phyloP scores from a whole-genome alignment of 495 filamentous ascomycete species.

The Talaromyces liani region DNA sequence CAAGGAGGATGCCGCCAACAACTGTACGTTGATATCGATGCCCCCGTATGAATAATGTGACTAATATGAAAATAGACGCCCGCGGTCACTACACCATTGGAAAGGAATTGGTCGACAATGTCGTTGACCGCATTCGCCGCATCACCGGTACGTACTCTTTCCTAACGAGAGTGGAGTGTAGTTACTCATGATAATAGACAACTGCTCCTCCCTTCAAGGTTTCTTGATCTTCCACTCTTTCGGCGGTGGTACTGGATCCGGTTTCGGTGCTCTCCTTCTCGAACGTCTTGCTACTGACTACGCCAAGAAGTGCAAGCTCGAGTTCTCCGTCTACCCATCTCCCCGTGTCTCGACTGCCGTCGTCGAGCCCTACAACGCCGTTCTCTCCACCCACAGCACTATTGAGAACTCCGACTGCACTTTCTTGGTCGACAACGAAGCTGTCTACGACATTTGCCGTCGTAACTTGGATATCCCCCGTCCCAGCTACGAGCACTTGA shows the following conservation, averaged over 20 bases:
- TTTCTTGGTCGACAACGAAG: conserved; percentile 89
- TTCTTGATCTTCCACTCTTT: conserved; percentile 95
- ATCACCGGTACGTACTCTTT: conserved; percentile 66
- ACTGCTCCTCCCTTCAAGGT: conserved; percentile 83
- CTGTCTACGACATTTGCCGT: conserved; percentile 87
- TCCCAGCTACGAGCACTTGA: conserved; percentile 79
- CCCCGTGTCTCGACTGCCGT: conserved; percentile 81
- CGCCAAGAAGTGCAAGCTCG: conserved; percentile 91
- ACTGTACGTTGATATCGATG: conserved; percentile 45
- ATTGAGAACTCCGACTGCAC: conserved; percentile 92
- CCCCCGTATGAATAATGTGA: neutral
- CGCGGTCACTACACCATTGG: conserved; percentile 91
- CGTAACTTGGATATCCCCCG: conserved; percentile 84
- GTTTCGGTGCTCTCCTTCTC: conserved; percentile 79
- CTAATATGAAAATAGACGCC: conserved; percentile 54
- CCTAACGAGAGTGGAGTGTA: too few species aligned
- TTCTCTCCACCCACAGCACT: conserved; percentile 85
- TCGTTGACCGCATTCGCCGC: conserved; percentile 78
- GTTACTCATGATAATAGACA: conserved; percentile 50
- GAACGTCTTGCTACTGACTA: conserved; percentile 86
- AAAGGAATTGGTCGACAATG: conserved; percentile 81
- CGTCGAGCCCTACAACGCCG: conserved; percentile 90
- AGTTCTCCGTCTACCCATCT: conserved; percentile 85
- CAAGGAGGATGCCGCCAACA: conserved; percentile 92
- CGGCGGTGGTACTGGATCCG: conserved; percentile 85